phyloP scores from a whole-genome alignment of 176 grass and related monocot species.

The Musa itinerans region DNA sequence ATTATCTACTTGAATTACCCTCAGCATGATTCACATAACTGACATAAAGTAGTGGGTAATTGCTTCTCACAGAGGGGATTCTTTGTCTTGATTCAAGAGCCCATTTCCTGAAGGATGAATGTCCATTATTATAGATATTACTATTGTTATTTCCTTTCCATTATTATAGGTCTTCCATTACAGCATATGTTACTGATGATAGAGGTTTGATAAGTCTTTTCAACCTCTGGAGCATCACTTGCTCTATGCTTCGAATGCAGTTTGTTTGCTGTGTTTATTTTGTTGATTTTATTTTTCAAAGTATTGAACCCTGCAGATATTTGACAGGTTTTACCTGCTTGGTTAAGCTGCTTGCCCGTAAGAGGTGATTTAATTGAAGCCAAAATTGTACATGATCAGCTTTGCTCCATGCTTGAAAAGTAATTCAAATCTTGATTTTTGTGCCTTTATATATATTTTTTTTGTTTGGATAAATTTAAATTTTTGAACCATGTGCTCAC shows the following conservation, averaged over 20 bases:
- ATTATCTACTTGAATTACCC: no score
- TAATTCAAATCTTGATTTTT: slow-evolving; percentile 2
- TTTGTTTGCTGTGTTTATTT: background rate
- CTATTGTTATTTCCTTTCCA: no score
- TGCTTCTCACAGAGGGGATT: no score
- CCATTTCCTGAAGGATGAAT: no score
- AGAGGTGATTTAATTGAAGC: slow-evolving; percentile 95
- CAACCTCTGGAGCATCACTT: background rate
- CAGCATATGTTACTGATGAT: no score
- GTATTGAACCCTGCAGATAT: background rate
- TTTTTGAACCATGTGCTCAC: background rate
- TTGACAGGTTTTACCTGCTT: slow-evolving; percentile 72
- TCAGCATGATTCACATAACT: no score
- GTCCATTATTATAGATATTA: no score
- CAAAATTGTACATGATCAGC: slow-evolving; percentile 93
- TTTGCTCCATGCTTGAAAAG: slow-evolving; percentile 96
- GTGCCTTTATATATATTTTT: background rate
- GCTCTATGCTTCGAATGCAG: background rate
- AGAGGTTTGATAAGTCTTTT: no score
- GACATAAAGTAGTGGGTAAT: no score
- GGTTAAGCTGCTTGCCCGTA: slow-evolving; percentile 88
- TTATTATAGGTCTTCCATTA: no score
- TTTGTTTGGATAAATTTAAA: background rate
- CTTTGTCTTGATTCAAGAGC: no score
- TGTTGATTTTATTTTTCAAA: background rate